Conservation (phyloP, 2,329 filamentous ascomycete genomes). For the Colletotrichum navitas region DNA sequence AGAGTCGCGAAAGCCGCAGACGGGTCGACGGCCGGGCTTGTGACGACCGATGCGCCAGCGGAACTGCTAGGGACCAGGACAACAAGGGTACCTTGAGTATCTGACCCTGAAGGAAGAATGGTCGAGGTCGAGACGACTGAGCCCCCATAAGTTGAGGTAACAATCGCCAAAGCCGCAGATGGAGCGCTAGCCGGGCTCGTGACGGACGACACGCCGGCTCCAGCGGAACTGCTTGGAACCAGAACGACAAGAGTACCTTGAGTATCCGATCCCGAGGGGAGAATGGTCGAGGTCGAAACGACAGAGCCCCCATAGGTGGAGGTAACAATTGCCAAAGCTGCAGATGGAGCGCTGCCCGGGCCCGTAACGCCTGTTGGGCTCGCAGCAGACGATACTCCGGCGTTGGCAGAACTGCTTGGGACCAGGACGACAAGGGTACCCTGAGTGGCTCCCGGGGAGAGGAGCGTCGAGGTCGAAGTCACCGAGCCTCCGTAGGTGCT, state of each 20-base stretch:
- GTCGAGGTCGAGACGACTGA: conserved; percentile 25
- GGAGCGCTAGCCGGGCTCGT: neutral
- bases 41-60: neutral
- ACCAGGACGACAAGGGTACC: conserved; percentile 32
- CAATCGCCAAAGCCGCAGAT: conserved; percentile 2
- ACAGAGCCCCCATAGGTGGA: conserved; percentile 20
- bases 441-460: neutral
- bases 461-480: conserved; percentile 23
- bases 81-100: conserved; percentile 19
- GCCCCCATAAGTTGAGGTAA: conserved; percentile 19
- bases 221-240: conserved; percentile 9
- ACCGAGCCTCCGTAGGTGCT: conserved; percentile 26
- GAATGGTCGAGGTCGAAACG: conserved; percentile 27
- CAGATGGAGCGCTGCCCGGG: neutral
- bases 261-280: neutral
- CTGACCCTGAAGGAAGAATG: conserved; percentile 8
- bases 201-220: neutral
- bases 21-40: neutral
- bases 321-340: conserved; percentile 1
- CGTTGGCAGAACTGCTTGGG: conserved; percentile 7
- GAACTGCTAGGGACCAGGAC: conserved; percentile 25
- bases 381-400: neutral
- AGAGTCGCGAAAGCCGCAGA: conserved; percentile 21
- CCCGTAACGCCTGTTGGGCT: neutral
- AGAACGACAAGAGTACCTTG: conserved; percentile 28